Base-by-base conservation (phyloP, 768 basidiomycete genomes). In the Antrodiella citrinella region DNA sequence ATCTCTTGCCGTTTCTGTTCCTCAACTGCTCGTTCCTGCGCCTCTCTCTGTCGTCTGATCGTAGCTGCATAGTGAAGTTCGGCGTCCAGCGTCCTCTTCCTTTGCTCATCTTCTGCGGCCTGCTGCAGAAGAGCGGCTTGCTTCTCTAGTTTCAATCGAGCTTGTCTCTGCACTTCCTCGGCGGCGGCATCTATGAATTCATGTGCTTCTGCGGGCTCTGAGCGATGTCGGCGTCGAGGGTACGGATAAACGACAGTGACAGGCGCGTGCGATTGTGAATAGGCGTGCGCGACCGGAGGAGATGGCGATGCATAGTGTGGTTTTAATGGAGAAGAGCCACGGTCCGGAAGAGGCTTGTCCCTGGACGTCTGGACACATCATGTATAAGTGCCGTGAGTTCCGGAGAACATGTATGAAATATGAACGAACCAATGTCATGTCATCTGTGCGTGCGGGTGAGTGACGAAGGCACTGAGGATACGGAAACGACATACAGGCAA, bases 101-200 rank as follows among this genome's bases (percentile, higher is more conserved):
- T 52, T 20, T 58, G 56, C 46, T 67, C 65, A 21, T 62, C 62
- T 42, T 54, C 56, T 20, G 45, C 53, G 10, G 50, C 54, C 50
- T 59, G 53, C 3, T 43, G 49, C 38, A 52, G 43, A 35, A 7
- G 30, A 15, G 50, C 26, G 45, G 44, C 54, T 44, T 58, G 57
- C 52, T 61, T 63, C 55, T 63, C 55, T 38, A 46, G 51, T 47
- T 57, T 59, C 23, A 60, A 44, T 4, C 57, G 59, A 3, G 53
- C 61, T 49, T 62, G 59, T 20, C 61, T 58, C 40, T 57, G 49
- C 3, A 55, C 59, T 47, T 65, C 62, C 35, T 62, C 63, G n/a
- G 43, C 51, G 22, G 53, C 47, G 5, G 57, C 56, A n/a, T 59
- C 52, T 7, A 35, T 35, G 30, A 7, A 35, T 35, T 35, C 30